Evolutionary conservation across 257 asterid species (phyloP).

Genomic region (Plantago ovata): DNA sequence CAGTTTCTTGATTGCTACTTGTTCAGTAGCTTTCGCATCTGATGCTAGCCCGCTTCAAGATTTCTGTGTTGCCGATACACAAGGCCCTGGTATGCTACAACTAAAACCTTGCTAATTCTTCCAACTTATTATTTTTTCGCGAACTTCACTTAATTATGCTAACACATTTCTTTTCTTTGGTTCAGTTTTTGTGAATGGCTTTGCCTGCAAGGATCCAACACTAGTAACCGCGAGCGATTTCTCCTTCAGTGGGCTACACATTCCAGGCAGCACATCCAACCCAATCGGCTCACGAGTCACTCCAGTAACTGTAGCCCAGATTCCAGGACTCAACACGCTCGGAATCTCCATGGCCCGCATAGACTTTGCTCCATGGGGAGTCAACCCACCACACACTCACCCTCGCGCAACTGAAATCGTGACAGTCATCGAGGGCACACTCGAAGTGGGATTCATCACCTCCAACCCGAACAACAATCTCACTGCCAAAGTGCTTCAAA

Average conservation of each 20-base stretch:
- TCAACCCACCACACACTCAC: slow-evolving; percentile 38
- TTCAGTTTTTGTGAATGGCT: slow-evolving; percentile 33
- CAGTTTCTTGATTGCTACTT: background rate
- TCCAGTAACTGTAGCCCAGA: slow-evolving; percentile 26
- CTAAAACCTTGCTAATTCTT: background rate
- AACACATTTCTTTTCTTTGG: background rate
- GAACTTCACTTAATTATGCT: no score
- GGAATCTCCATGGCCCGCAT: slow-evolving; percentile 43
- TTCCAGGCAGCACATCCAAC: slow-evolving; percentile 28
- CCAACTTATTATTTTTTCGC: no score
- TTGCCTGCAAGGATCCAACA: slow-evolving; percentile 34
- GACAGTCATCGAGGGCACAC: slow-evolving; percentile 26
- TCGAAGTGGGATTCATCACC: slow-evolving; percentile 41
- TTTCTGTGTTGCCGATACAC: slow-evolving; percentile 11
- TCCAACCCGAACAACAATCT: slow-evolving; percentile 35
- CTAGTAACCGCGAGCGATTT: slow-evolving; percentile 27
- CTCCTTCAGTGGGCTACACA: slow-evolving; percentile 33
- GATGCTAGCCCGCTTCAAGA: slow-evolving; percentile 13
- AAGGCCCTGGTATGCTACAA: slow-evolving; percentile 1
- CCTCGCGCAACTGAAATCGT: slow-evolving; percentile 46
- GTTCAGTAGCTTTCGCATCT: slow-evolving; percentile 11
- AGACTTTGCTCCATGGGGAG: slow-evolving; percentile 35
- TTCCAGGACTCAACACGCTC: slow-evolving; percentile 47
- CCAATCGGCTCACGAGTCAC: slow-evolving; percentile 35
- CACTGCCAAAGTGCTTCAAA: slow-evolving; percentile 19